Evolutionary conservation across 306 rosid species (phyloP).

Genomic region (Adenanthera pavonina): DNA sequence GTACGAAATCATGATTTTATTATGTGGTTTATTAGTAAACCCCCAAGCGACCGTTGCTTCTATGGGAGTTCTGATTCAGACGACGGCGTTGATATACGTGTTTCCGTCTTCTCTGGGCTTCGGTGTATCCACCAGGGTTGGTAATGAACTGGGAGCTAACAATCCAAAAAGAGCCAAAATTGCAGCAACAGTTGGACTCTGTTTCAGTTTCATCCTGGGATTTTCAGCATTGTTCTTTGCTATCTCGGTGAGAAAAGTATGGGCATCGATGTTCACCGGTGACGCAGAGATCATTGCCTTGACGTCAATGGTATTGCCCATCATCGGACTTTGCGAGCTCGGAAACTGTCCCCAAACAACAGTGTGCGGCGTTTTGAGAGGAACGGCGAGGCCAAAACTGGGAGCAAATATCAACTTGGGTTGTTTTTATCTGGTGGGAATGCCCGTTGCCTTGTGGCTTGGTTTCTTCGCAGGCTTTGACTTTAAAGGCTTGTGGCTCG

Average conservation of each 20-base stretch:
- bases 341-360: constrained; percentile 97
- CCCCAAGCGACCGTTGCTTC: constrained; percentile 93
- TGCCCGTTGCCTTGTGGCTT: constrained; percentile 82
- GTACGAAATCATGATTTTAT: constrained; percentile 97
- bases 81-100: constrained; percentile 87
- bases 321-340: constrained; percentile 83
- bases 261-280: constrained; percentile 84
- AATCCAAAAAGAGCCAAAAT: constrained; percentile 61
- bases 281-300: constrained; percentile 70
- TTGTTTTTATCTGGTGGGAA: constrained; percentile 87
- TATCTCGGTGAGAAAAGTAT: constrained; percentile 57
- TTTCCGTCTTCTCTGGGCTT: constrained; percentile 87
- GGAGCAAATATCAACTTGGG: constrained; percentile 86
- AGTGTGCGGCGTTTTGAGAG: constrained; percentile 86
- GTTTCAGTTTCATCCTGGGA: constrained; percentile 65
- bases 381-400: constrained; percentile 81
- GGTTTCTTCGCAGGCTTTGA: constrained; percentile 74
- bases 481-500: constrained; percentile 85
- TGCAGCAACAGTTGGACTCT: constrained; percentile 69
- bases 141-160: constrained; percentile 84
- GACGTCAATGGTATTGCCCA: constrained; percentile 74
- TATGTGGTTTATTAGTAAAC: constrained; percentile 75
- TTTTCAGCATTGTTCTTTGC: constrained; percentile 70
- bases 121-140: constrained; percentile 90
- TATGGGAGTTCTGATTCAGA: constrained; percentile 91